Conservation (phyloP, 1,139 yeast genomes). For the Blastobotrys aristatus region DNA sequence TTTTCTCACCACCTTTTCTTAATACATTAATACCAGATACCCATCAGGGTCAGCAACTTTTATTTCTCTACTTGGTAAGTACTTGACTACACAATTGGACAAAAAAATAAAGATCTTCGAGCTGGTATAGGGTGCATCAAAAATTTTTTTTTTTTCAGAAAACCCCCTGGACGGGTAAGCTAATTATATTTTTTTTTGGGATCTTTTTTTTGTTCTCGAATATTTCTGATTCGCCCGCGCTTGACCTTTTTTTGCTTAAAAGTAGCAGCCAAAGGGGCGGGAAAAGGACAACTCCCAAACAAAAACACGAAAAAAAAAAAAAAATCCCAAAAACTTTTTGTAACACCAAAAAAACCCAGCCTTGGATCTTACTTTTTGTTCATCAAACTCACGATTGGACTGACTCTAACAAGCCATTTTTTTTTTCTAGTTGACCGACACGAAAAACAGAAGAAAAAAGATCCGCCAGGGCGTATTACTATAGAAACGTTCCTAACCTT, state of each 20-base stretch:
- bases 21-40: not conserved
- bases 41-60: too few relatives aligned
- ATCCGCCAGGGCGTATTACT: conserved; percentile 1
- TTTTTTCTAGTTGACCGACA: not conserved
- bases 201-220: too few relatives aligned
- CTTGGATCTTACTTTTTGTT: not conserved
- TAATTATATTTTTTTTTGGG: too few relatives aligned
- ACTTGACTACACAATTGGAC: too few relatives aligned
- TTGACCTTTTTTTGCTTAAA: not conserved
- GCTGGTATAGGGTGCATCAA: too few relatives aligned
- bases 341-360: not conserved
- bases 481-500: not conserved
- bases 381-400: not conserved
- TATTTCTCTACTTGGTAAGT: not conserved
- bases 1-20: not conserved
- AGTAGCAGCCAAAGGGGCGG: too few relatives aligned
- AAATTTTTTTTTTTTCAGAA: too few relatives aligned
- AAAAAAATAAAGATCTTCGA: too few relatives aligned
- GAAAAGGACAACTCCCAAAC: conserved; percentile 3
- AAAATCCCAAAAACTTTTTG: not conserved
- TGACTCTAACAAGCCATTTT: not conserved
- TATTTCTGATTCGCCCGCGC: not conserved
- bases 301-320: conserved; percentile 1
- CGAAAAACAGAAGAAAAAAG: not conserved
- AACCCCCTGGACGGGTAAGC: too few relatives aligned